These are phyloP conservation scores for Camellia japonica DNA, from an alignment of 148 eudicot genomes.

Conservation along the genomic window DNA sequence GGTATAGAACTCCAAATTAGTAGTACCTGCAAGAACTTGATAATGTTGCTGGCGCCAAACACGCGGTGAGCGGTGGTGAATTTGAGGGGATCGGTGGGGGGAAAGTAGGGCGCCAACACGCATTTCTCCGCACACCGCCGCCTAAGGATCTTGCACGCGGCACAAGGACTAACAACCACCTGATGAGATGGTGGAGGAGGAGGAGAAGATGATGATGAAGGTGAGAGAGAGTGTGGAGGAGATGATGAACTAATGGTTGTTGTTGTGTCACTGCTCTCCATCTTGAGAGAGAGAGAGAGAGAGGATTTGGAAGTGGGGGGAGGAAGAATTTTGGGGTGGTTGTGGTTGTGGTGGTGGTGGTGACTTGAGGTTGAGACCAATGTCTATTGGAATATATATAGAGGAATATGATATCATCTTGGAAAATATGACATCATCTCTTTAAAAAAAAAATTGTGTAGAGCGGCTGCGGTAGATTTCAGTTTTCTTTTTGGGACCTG, in stretches of 20 bases:
- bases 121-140: conserved; percentile 41
- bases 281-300: neutral
- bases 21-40: conserved; percentile 44
- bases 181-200: neutral
- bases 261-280: neutral
- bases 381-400: neutral
- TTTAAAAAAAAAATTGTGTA: neutral
- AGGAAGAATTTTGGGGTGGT: neutral
- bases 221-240: neutral
- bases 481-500: neutral
- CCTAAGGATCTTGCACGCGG: conserved; percentile 41
- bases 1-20: too few species aligned
- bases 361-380: too few species aligned
- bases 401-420: neutral
- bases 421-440: neutral
- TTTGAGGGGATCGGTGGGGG: conserved; percentile 41
- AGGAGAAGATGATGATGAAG: conserved; percentile 18
- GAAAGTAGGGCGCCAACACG: conserved; percentile 45
- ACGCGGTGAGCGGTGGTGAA: conserved; percentile 51
- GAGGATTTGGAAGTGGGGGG: neutral
- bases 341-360: neutral
- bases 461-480: neutral
- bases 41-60: conserved; percentile 47
- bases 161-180: conserved; percentile 34
- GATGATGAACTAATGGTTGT: neutral